Conservation (phyloP, 2,329 filamentous ascomycete genomes). For the Epichloe sylvatica region DNA sequence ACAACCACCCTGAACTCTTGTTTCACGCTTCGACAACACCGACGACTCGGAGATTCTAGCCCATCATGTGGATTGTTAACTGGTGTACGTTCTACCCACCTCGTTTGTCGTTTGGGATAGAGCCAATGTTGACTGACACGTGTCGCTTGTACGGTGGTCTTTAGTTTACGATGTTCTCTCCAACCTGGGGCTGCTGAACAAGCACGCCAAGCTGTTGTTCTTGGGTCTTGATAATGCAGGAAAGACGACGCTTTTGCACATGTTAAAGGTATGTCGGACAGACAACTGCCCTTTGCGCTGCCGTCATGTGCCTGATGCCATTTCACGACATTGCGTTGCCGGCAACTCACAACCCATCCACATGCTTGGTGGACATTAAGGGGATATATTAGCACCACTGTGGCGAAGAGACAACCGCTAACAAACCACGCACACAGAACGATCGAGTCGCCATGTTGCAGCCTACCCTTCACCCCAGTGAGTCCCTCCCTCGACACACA, state of each 20-base stretch:
- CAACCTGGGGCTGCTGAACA: conserved; percentile 78
- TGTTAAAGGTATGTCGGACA: conserved; percentile 62
- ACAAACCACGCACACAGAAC: conserved; percentile 41
- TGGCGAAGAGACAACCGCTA: conserved; percentile 10
- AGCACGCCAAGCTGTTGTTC: conserved; percentile 90
- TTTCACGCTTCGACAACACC: conserved; percentile 8
- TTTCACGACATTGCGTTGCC: background rate
- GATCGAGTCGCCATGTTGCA: conserved; percentile 84
- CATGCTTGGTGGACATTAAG: background rate
- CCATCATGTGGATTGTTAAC: conserved; percentile 82
- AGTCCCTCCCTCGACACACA: conserved; percentile 21
- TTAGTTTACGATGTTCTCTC: conserved; percentile 78
- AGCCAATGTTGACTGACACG: conserved; percentile 18
- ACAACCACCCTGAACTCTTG: conserved; percentile 9
- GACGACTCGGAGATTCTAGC: conserved; percentile 5
- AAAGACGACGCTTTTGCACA: conserved; percentile 87
- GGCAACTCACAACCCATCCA: background rate
- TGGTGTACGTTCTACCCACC: conserved; percentile 57
- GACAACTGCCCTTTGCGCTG: background rate
- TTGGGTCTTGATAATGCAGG: conserved; percentile 88
- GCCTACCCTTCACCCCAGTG: conserved; percentile 84
- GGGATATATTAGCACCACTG: too few relatives aligned
- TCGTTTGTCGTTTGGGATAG: background rate
- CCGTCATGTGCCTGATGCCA: background rate
- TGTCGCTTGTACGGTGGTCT: conserved; percentile 6